Evolutionary conservation across 805 yeast species (phyloP), one percentile per base, ranked within the genome.

Genomic region (Tetrapisispora pingtungensis): DNA sequence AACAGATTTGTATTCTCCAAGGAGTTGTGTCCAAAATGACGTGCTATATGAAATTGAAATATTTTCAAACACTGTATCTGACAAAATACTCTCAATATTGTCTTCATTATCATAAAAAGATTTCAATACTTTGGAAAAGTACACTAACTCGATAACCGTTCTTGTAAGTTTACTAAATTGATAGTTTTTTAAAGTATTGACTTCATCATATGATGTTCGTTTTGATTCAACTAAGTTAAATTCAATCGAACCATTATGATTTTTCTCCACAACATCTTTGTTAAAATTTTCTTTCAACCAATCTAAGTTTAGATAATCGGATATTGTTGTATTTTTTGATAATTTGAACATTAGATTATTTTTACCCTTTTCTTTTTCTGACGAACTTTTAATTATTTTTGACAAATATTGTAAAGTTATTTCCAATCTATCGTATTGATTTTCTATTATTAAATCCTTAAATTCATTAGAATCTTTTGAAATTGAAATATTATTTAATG

Each of bases 271-370:
- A 64, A 49, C n/a, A 59, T 57, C n/a, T 55, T 81, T 81, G 3
- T 64, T 63, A 28, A 80, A 64, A 42, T 68, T 73, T 0, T 65
- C 52, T 2, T 71, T 57, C 17, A 87, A 64, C 40, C 83, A 62
- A 0, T 64, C 58, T 2, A 81, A 68, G 49, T 82, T 78, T 6
- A 84, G 58, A 44, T 76, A 75, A 3, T 82, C 66, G 49, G 74
- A 77, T 46, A 83, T 12, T 3, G 12, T 27, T 6, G 14, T 13
- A 13, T 27, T 15, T 12, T 17, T 18, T 60, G 2, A 72, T 65
- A 15, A 76, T 67, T 46, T 71, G 71, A 15, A 62, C 7, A 33
- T 5, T 2, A 6, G 4, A 10, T 27, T 37, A 6, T 28, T 10
- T 10, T 37, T 37, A 3, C 12, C 26, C 13, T 7, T 8, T 26